Evolutionary conservation across 495 filamentous ascomycete species (phyloP).

Genomic region (Penicillium parvum): DNA sequence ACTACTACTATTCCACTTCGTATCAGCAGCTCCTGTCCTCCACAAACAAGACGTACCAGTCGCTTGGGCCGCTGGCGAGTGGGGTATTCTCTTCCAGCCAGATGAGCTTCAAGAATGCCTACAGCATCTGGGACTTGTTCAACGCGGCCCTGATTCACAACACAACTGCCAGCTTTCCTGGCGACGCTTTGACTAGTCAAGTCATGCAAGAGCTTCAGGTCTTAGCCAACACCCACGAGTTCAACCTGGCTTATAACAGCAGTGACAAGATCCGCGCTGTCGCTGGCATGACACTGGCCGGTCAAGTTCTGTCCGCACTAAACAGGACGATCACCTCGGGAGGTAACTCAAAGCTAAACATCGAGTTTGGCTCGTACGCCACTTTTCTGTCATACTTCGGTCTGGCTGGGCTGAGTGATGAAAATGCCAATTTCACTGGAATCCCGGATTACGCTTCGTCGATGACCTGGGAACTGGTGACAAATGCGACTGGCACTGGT

Average conservation of each 20-base stretch:
- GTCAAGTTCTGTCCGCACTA: slow-evolving; percentile 39
- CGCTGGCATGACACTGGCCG: slow-evolving; percentile 19
- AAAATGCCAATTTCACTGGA: slow-evolving; percentile 39
- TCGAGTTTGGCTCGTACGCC: slow-evolving; percentile 49
- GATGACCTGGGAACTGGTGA: slow-evolving; percentile 53
- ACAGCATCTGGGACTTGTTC: slow-evolving; percentile 49
- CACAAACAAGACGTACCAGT: slow-evolving; percentile 56
- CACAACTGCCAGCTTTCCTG: slow-evolving; percentile 5
- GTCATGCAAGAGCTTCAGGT: slow-evolving; percentile 28
- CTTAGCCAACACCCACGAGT: slow-evolving; percentile 39
- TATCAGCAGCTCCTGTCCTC: slow-evolving; percentile 43
- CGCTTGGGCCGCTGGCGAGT: slow-evolving; percentile 54
- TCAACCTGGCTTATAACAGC: slow-evolving; percentile 37
- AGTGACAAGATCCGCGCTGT: slow-evolving; percentile 25
- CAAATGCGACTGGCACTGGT: slow-evolving; percentile 32
- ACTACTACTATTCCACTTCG: slow-evolving; percentile 8
- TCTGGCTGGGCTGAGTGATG: slow-evolving; percentile 36
- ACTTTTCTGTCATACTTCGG: slow-evolving; percentile 51
- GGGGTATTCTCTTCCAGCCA: slow-evolving; percentile 41
- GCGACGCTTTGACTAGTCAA: slow-evolving; percentile 1
- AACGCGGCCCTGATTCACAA: slow-evolving; percentile 46
- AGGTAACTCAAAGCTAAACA: slow-evolving; percentile 35
- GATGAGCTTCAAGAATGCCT: slow-evolving; percentile 62
- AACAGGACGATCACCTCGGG: slow-evolving; percentile 39
- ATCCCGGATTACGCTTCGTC: slow-evolving; percentile 50